Evolutionary conservation across 2,329 filamentous ascomycete genomes (phyloP), one percentile per base, ranked within the genome.

Genomic region (Fonsecaea multimorphosa): DNA sequence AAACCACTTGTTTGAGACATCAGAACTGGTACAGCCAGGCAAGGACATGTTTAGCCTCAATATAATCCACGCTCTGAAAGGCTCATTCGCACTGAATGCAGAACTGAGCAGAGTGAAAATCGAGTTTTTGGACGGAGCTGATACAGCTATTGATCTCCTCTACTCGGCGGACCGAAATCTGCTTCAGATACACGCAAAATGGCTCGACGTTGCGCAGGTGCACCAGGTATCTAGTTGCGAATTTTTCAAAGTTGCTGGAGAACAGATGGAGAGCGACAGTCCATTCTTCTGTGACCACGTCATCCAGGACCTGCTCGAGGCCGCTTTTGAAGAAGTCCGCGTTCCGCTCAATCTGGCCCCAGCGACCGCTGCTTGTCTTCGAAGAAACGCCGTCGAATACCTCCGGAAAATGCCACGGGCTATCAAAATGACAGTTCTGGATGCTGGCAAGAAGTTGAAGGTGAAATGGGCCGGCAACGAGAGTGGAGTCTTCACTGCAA

Each of bases 171-270:
- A 66, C 6, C 54, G 59, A 0, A 29, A 49, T 8, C 27, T 52
- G 11, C 58, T 75, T 11, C 32, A 58, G 1, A 57, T 76, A 12
- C 70, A 76, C 49, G 68, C 73, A 5, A 74, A 73, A 55, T 73
- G 67, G 65, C 61, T 73, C 2, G 61, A 71, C 31, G 74, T 73
- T 46, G 1, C 58, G 8, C 49, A 32, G 22, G 51, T 69, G 16
- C 67, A 69, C 38, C 22, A 66, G 49, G 49, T 11, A 4, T 49
- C 54, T 5, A 19, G 8, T 24, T 69, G 65, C 31, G 57, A 65
- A 9, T 53, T 69, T 14, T 63, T 55, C 16, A 40, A 54, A 57
- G 36, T 62, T 24, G 29, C 49, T 9, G 52, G 44, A 49, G 27
- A 32, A 14, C 22, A 40, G 2, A 3, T 54, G 11, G 6, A 12